phyloP scores from a whole-genome alignment of 73 alveolate genomes.

The Uronychia setigera region DNA sequence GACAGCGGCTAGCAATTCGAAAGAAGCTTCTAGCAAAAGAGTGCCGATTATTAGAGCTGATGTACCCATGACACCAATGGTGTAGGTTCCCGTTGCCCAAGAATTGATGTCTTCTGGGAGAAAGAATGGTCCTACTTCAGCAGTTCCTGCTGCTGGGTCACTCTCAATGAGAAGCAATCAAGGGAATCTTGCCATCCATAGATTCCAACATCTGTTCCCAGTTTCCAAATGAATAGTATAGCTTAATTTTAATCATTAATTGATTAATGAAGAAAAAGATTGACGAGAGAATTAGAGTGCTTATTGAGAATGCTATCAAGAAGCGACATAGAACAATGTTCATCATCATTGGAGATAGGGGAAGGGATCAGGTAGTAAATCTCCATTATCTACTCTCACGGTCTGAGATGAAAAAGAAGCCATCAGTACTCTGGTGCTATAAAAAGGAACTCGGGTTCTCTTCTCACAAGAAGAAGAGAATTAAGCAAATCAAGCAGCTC shows the following conservation, averaged over 20 bases:
- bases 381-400: constrained; percentile 92
- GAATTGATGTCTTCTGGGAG: too few relatives aligned
- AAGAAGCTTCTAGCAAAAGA: too few relatives aligned
- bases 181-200: background rate
- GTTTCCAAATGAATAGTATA: constrained; percentile 1
- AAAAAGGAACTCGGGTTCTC: constrained; percentile 97
- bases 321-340: constrained; percentile 86
- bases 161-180: too few relatives aligned
- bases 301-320: constrained; percentile 80
- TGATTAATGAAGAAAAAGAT: constrained; percentile 91
- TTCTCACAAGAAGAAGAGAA: constrained; percentile 97
- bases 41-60: too few relatives aligned
- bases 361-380: constrained; percentile 97
- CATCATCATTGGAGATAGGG: constrained; percentile 94
- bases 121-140: too few relatives aligned
- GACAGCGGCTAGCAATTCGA: too few relatives aligned
- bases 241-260: constrained; percentile 12
- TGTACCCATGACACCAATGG: too few relatives aligned
- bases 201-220: background rate
- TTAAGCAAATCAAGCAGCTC: constrained; percentile 95
- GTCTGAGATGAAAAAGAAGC: constrained; percentile 87
- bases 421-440: constrained; percentile 98
- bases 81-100: too few relatives aligned
- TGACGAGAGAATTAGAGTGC: constrained; percentile 90
- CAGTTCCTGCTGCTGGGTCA: too few relatives aligned